phyloP scores from a whole-genome alignment of 257 asterid genomes.

The Asclepias syriaca region DNA sequence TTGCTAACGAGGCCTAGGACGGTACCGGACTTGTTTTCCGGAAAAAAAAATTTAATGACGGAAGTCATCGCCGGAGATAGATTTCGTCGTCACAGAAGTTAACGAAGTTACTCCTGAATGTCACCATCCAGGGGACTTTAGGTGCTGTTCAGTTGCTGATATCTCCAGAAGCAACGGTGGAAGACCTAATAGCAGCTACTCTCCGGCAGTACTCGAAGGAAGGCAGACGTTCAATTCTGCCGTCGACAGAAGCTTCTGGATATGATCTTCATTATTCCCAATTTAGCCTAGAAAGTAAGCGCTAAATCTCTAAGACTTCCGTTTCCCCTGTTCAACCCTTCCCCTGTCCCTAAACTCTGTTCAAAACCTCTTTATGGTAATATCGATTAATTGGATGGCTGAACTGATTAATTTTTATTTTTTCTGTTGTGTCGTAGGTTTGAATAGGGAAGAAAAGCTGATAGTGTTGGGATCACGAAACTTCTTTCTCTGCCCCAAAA shows the following conservation, averaged over 20 bases:
- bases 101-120: slow-evolving; percentile 69
- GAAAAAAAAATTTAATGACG: background rate
- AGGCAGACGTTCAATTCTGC: slow-evolving; percentile 50
- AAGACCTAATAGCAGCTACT: slow-evolving; percentile 61
- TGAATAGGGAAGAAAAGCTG: slow-evolving; percentile 57
- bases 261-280: slow-evolving; percentile 90
- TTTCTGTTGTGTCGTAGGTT: slow-evolving; percentile 32
- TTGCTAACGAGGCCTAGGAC: slow-evolving; percentile 57
- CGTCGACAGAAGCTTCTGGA: slow-evolving; percentile 29
- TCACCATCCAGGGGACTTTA: slow-evolving; percentile 71
- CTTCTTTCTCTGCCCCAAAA: slow-evolving; percentile 57
- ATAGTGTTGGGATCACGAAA: slow-evolving; percentile 69
- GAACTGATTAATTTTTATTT: background rate
- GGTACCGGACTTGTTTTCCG: slow-evolving; percentile 54
- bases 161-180: slow-evolving; percentile 68
- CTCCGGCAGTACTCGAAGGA: slow-evolving; percentile 66
- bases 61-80: slow-evolving; percentile 1
- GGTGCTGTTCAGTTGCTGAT: slow-evolving; percentile 74
- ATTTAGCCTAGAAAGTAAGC: slow-evolving; percentile 79
- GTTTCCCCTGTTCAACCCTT: background rate
- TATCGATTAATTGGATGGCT: background rate
- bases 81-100: slow-evolving; percentile 29
- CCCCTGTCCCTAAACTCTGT: too few species aligned
- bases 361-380: background rate
- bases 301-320: slow-evolving; percentile 14